Conservation (phyloP, 1,284 basidiomycete species). For the Ceratobasidium sp. region DNA sequence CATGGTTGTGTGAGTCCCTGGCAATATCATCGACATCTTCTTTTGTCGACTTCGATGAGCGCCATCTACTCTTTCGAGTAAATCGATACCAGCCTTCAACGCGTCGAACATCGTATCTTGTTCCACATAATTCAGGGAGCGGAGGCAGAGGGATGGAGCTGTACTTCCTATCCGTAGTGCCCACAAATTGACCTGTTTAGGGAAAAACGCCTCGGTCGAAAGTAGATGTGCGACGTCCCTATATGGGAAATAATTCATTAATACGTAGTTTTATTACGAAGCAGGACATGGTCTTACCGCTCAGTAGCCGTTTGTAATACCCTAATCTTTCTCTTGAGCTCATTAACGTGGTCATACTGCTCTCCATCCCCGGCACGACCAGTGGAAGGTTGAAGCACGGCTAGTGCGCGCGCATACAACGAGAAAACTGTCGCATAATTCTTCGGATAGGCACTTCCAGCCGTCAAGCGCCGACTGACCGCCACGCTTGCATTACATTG, state of each 20-base stretch:
- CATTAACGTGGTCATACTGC: too few species aligned
- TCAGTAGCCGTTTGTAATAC: neutral
- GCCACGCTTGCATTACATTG: neutral
- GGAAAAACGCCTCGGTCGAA: neutral
- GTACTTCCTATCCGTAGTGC: conserved; percentile 2
- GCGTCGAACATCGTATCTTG: too few species aligned
- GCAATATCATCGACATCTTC: too few species aligned
- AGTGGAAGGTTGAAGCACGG: neutral
- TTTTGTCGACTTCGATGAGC: too few species aligned
- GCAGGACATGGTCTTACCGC: neutral
- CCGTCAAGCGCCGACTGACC: neutral
- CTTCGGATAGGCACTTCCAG: neutral
- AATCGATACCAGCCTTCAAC: too few species aligned
- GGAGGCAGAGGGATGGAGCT: neutral
- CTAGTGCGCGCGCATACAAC: conserved; percentile 1
- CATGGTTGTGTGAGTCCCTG: too few species aligned
- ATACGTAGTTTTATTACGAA: neutral
- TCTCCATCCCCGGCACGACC: neutral
- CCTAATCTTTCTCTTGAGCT: neutral
- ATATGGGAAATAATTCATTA: too few species aligned
- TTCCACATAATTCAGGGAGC: neutral
- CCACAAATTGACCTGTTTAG: neutral
- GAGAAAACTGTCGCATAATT: neutral
- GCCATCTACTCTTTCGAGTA: too few species aligned
- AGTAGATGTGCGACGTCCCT: too few species aligned